Percentiles rank a stretch among this genome's conserved stretches.
Evolutionary conservation across 495 filamentous ascomycete genomes (phyloP).

Genomic region (Lophiotrema nucula): DNA sequence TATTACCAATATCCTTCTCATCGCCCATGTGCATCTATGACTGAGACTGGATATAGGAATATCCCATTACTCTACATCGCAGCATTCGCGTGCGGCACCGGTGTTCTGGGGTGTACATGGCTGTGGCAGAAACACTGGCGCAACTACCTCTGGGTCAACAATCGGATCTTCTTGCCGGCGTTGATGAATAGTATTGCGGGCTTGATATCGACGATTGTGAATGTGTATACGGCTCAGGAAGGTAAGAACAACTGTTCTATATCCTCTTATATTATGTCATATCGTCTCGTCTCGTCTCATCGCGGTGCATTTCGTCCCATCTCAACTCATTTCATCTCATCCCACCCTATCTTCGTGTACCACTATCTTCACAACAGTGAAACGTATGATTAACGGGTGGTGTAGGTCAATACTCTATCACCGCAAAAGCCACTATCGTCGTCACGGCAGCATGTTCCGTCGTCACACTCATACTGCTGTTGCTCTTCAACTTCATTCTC

Average conservation of each 20-base stretch:
- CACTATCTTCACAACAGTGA: too few relatives aligned
- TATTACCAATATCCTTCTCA: background rate
- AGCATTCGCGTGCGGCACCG: conserved; percentile 10
- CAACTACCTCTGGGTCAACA: conserved; percentile 50
- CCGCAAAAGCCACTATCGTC: conserved; percentile 44
- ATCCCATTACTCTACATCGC: conserved; percentile 16
- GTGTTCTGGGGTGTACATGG: conserved; percentile 15
- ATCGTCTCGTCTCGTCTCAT: too few relatives aligned
- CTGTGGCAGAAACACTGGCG: conserved; percentile 36
- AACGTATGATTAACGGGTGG: background rate
- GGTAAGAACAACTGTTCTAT: conserved; percentile 42
- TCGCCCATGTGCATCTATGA: background rate
- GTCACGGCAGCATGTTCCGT: conserved; percentile 30
- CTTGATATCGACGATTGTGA: conserved; percentile 48
- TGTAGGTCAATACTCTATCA: conserved; percentile 35
- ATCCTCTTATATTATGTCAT: background rate
- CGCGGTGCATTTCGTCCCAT: too few relatives aligned
- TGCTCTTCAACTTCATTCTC: conserved; percentile 41
- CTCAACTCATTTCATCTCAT: too few relatives aligned
- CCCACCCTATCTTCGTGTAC: too few relatives aligned
- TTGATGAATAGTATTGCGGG: conserved; percentile 50
- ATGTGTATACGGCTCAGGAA: conserved; percentile 49
- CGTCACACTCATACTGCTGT: conserved; percentile 35
- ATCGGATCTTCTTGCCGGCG: conserved; percentile 43
- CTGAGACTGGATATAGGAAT: background rate